Conservation (phyloP, 352 stramenopile genomes). For the Phytophthora kernoviae region DNA sequence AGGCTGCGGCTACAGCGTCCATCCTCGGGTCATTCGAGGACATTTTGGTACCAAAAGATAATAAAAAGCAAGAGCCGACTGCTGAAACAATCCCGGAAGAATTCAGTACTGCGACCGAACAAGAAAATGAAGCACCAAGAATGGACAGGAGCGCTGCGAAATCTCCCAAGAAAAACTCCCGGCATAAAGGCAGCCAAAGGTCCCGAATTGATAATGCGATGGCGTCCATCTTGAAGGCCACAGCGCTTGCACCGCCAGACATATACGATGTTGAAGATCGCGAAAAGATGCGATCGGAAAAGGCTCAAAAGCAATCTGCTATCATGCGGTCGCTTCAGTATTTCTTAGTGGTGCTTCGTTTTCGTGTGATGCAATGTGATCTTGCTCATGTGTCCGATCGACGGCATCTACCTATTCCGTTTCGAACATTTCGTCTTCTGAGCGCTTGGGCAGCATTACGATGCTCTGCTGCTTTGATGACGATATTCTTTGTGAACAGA, state of each 20-base stretch:
- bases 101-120: not conserved
- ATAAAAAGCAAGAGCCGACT: constrained; percentile 10
- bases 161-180: constrained; percentile 5
- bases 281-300: constrained; percentile 76
- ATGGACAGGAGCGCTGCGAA: constrained; percentile 5
- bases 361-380: constrained; percentile 60
- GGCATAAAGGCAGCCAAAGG: not conserved
- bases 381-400: constrained; percentile 54
- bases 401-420: constrained; percentile 57
- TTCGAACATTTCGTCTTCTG: constrained; percentile 78
- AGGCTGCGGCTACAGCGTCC: constrained; percentile 71
- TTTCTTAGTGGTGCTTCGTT: constrained; percentile 69
- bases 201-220: constrained; percentile 36
- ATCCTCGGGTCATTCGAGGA: constrained; percentile 81
- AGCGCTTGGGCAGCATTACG: constrained; percentile 82
- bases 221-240: constrained; percentile 35
- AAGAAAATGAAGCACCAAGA: not conserved
- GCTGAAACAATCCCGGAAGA: constrained; percentile 4
- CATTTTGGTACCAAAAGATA: constrained; percentile 46
- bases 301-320: constrained; percentile 66
- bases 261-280: constrained; percentile 87
- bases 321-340: constrained; percentile 76
- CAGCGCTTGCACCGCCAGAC: constrained; percentile 41
- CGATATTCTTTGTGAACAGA: constrained; percentile 84
- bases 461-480: constrained; percentile 91